Percentiles rank a stretch among this genome's conserved stretches.
These are phyloP conservation scores for Neodidymelliopsis sp. DNA, from an alignment of 2,329 filamentous ascomycete genomes.

Conservation along the genomic window DNA sequence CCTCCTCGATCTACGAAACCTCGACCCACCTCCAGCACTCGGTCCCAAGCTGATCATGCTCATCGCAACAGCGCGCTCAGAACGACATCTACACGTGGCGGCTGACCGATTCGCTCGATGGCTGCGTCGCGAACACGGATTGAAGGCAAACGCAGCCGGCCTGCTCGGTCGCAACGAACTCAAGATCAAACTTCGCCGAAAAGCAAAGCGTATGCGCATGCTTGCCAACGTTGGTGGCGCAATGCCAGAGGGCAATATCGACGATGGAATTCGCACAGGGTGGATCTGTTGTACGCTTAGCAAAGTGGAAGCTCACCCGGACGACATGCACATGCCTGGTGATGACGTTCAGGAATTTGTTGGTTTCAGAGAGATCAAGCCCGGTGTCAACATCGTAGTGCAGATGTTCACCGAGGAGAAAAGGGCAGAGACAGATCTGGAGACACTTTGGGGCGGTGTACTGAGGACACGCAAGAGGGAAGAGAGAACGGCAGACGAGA, in stretches of 20 bases:
- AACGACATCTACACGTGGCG: slow-evolving; percentile 91
- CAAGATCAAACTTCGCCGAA: slow-evolving; percentile 82
- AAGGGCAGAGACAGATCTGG: slow-evolving; percentile 70
- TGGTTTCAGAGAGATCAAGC: slow-evolving; percentile 73
- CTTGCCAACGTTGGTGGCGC: slow-evolving; percentile 71
- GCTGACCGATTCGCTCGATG: slow-evolving; percentile 90
- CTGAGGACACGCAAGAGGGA: slow-evolving; percentile 53
- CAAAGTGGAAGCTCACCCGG: slow-evolving; percentile 65
- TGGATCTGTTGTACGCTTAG: slow-evolving; percentile 97
- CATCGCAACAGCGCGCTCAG: slow-evolving; percentile 86
- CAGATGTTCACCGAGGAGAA: slow-evolving; percentile 78
- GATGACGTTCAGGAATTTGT: slow-evolving; percentile 65
- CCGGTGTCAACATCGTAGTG: slow-evolving; percentile 70
- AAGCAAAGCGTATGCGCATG: slow-evolving; percentile 81
- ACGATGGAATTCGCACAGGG: slow-evolving; percentile 89
- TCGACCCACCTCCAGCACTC: slow-evolving; percentile 87
- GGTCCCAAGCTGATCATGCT: slow-evolving; percentile 92
- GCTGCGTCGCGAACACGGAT: slow-evolving; percentile 74
- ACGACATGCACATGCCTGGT: slow-evolving; percentile 42
- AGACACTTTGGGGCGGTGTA: slow-evolving; percentile 66
- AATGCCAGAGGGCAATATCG: slow-evolving; percentile 64
- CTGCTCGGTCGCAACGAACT: slow-evolving; percentile 89
- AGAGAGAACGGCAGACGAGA: slow-evolving; percentile 43
- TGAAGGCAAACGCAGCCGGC: slow-evolving; percentile 83
- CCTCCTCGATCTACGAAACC: slow-evolving; percentile 80